Conservation (phyloP, 1,139 yeast species). For the Sugiyamaella grinbergsii region DNA sequence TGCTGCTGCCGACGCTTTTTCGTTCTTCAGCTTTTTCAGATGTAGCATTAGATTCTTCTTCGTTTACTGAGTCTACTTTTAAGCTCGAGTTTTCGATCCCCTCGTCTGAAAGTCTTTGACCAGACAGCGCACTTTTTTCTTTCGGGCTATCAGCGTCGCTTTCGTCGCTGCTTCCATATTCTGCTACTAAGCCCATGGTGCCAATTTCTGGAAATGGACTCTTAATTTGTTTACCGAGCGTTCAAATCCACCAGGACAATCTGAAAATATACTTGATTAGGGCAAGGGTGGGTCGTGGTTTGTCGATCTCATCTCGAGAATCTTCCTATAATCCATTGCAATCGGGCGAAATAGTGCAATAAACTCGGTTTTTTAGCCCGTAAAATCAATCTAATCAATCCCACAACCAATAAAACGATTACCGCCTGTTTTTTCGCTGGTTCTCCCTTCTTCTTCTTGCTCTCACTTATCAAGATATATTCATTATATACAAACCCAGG, state of each 20-base stretch:
- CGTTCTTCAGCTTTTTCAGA: neutral
- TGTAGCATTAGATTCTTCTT: too few relatives aligned
- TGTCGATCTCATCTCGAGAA: too few relatives aligned
- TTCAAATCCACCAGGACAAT: neutral
- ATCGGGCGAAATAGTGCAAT: too few relatives aligned
- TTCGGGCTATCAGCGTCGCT: constrained; percentile 3
- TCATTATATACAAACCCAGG: neutral
- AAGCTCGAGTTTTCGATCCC: neutral
- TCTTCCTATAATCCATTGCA: too few relatives aligned
- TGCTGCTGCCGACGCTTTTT: too few relatives aligned
- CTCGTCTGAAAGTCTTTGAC: too few relatives aligned
- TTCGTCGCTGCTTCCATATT: constrained; percentile 20
- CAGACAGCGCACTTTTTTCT: neutral
- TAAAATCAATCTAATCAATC: too few relatives aligned
- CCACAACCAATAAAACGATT: too few relatives aligned
- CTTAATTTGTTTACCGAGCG: neutral
- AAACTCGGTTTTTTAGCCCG: too few relatives aligned
- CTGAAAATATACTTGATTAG: neutral
- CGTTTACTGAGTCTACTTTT: neutral
- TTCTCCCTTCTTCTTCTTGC: too few relatives aligned
- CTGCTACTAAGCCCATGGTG: constrained; percentile 15
- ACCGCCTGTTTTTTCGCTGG: too few relatives aligned
- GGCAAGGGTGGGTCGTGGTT: neutral
- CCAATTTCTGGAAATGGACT: too few relatives aligned
- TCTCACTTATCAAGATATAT: neutral